A percentile compares a stretch with the other conserved stretches of the same genome.
Conservation (phyloP, 768 basidiomycete genomes). For the Sistotremastrum suecicum region DNA sequence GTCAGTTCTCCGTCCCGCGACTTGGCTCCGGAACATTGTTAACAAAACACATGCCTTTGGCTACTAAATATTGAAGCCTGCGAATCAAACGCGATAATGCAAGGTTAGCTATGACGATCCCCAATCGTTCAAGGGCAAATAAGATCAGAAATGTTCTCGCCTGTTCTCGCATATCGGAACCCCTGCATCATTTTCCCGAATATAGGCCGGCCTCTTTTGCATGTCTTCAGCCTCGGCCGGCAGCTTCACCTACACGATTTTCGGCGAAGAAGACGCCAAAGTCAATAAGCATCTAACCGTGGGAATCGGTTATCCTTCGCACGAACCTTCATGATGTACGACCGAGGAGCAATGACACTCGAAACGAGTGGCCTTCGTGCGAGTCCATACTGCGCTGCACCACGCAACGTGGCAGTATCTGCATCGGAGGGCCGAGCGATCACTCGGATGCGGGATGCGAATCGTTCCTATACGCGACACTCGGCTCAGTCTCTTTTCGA, state of each 20-base stretch:
- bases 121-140: background rate
- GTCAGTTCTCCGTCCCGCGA: slow-evolving; percentile 41
- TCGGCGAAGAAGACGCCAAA: background rate
- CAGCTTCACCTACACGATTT: slow-evolving; percentile 52
- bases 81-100: slow-evolving; percentile 7
- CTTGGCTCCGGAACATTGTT: no score
- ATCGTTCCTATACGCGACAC: slow-evolving; percentile 36
- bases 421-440: slow-evolving; percentile 78
- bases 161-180: slow-evolving; percentile 75
- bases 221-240: slow-evolving; percentile 80
- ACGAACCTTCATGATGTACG: slow-evolving; percentile 75
- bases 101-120: background rate
- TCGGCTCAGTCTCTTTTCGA: background rate
- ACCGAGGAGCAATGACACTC: slow-evolving; percentile 65
- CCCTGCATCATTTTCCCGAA: slow-evolving; percentile 62
- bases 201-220: slow-evolving; percentile 75
- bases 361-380: slow-evolving; percentile 65
- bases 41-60: slow-evolving; percentile 65
- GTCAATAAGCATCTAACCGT: slow-evolving; percentile 1
- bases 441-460: slow-evolving; percentile 49
- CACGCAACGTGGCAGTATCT: slow-evolving; percentile 78
- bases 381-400: slow-evolving; percentile 80
- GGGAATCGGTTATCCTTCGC: no score
- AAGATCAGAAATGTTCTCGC: slow-evolving; percentile 10
- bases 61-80: slow-evolving; percentile 77